phyloP scores from a whole-genome alignment of 2,329 filamentous ascomycete species.

The Sclerotinia minor region DNA sequence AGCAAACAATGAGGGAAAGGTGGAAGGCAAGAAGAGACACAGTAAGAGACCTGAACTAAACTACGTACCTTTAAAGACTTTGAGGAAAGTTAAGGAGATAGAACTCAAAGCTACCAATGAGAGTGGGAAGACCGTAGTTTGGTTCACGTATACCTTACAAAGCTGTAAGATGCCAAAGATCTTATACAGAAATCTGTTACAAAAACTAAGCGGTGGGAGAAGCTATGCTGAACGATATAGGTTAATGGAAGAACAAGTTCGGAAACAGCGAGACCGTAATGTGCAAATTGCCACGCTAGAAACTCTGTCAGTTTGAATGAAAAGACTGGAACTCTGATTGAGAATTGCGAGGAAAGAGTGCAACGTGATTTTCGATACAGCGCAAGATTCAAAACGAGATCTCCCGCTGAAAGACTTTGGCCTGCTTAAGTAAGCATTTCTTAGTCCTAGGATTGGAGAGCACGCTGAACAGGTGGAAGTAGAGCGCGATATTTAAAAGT shows the following conservation, averaged over 20 bases:
- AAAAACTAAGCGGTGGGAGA: not conserved
- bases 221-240: not conserved
- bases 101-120: not conserved
- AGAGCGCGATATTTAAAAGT: not conserved
- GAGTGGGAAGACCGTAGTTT: not conserved
- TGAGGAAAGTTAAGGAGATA: not conserved
- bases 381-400: not conserved
- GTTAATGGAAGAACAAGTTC: not conserved
- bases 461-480: not conserved
- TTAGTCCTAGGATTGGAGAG: not conserved
- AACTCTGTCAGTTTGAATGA: not conserved
- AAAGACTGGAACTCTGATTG: not conserved
- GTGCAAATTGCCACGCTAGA: not conserved
- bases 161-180: not conserved
- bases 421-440: conserved; percentile 8
- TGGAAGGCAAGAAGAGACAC: not conserved
- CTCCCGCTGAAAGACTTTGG: conserved; percentile 1
- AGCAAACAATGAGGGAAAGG: not conserved
- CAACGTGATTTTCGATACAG: not conserved
- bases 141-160: not conserved
- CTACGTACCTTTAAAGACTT: conserved; percentile 1
- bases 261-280: too few species aligned
- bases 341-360: not conserved
- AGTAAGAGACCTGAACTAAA: not conserved
- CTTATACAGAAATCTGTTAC: not conserved